A percentile compares a stretch with the other conserved stretches of the same genome.
Evolutionary conservation across 306 rosid genomes (phyloP).

Genomic region (Glycyrrhiza uralensis): DNA sequence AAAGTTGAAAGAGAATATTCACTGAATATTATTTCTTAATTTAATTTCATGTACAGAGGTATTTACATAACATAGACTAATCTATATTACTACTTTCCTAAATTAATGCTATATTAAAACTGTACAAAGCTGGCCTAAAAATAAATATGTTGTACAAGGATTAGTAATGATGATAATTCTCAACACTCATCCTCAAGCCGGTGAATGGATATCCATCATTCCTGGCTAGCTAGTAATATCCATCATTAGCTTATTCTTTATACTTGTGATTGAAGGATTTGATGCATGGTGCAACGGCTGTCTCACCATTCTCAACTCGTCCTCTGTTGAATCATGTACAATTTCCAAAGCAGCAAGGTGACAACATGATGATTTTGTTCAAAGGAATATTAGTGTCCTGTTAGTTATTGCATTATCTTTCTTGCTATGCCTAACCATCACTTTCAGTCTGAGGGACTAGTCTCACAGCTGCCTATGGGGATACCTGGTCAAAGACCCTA

Average conservation of each 20-base stretch:
- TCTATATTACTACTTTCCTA: background rate
- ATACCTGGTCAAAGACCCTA: background rate
- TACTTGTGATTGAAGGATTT: constrained; percentile 56
- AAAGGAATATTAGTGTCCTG: background rate
- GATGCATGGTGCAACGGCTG: constrained; percentile 57
- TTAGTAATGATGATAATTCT: background rate
- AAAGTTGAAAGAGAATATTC: background rate
- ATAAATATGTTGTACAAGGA: background rate
- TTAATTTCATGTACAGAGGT: background rate
- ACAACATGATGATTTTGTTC: background rate
- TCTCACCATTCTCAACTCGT: constrained; percentile 52
- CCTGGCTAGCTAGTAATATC: background rate
- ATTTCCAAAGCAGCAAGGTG: constrained; percentile 84
- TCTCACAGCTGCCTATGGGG: background rate
- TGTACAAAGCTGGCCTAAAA: background rate
- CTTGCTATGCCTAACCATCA: background rate
- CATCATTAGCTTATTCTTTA: constrained; percentile 21
- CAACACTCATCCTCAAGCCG: background rate
- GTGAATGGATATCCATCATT: background rate
- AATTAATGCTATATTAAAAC: background rate
- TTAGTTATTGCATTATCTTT: constrained; percentile 5
- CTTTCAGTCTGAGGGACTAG: background rate
- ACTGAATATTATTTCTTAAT: background rate
- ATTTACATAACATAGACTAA: background rate
- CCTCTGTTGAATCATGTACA: constrained; percentile 65